phyloP scores from a whole-genome alignment of 768 basidiomycete species.

The Tubosaeta sp. region DNA sequence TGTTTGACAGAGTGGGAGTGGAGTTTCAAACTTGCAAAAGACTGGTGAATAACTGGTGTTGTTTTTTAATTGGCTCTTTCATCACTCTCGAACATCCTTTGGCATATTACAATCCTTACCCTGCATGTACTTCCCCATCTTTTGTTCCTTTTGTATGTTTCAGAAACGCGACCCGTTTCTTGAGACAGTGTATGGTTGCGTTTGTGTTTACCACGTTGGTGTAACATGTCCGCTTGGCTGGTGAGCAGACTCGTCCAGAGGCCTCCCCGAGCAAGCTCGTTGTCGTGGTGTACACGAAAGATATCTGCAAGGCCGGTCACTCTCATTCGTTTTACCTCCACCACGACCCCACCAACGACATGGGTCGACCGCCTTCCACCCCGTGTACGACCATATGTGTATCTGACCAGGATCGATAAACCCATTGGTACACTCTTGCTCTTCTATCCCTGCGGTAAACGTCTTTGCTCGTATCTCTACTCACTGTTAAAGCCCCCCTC shows the following conservation, averaged over 20 bases:
- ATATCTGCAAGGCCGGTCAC: not conserved
- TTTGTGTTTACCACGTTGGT: not conserved
- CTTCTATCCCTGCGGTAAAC: slow-evolving; percentile 87
- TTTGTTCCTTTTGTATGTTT: slow-evolving; percentile 16
- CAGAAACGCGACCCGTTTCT: slow-evolving; percentile 3
- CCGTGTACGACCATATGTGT: slow-evolving; percentile 70
- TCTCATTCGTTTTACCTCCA: slow-evolving; percentile 17
- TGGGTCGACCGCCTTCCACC: slow-evolving; percentile 69
- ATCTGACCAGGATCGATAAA: slow-evolving; percentile 88
- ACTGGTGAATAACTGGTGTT: slow-evolving; percentile 56
- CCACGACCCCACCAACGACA: slow-evolving; percentile 30
- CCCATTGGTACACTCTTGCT: slow-evolving; percentile 91
- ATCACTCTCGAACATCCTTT: slow-evolving; percentile 23
- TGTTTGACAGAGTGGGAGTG: slow-evolving; percentile 43
- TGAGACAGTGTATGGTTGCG: not conserved
- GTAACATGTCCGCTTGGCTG: slow-evolving; percentile 11
- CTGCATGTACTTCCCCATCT: slow-evolving; percentile 25
- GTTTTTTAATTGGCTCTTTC: slow-evolving; percentile 17
- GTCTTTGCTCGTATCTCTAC: slow-evolving; percentile 24
- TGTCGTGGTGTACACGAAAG: not conserved
- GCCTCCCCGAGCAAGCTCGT: not conserved
- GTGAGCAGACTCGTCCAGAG: slow-evolving; percentile 1
- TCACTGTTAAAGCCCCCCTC: not conserved
- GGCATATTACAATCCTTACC: slow-evolving; percentile 24
- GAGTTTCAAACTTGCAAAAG: slow-evolving; percentile 88